Conservation (phyloP, 768 basidiomycete species). For the Leccinum obscurum region DNA sequence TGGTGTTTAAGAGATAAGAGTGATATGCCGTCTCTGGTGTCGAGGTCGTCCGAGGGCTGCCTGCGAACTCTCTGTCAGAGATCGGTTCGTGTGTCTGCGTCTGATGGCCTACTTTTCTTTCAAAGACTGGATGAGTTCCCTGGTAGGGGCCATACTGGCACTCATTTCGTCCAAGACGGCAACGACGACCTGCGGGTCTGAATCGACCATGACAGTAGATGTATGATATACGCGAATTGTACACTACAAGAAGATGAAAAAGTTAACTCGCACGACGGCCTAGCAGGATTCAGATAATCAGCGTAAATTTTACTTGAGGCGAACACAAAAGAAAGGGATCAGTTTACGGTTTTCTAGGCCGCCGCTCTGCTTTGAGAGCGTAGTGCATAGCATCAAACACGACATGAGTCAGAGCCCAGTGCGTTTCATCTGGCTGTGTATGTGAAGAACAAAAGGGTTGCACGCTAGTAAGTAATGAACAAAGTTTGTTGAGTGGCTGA, state of each 20-base stretch:
- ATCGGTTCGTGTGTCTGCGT: neutral
- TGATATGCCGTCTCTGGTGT: conserved; percentile 82
- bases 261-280: conserved; percentile 1
- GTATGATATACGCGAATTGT: conserved; percentile 4
- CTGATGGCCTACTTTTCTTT: conserved; percentile 49
- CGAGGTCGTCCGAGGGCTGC: conserved; percentile 36
- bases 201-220: conserved; percentile 19
- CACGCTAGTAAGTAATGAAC: neutral
- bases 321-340: conserved; percentile 30
- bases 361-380: conserved; percentile 46
- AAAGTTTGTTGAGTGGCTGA: neutral
- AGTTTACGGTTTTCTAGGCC: conserved; percentile 69
- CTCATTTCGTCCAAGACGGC: conserved; percentile 55
- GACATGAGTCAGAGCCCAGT: conserved; percentile 57
- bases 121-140: conserved; percentile 54
- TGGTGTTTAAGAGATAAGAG: conserved; percentile 88
- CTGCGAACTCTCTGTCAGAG: conserved; percentile 27
- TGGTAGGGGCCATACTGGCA: conserved; percentile 57
- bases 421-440: conserved; percentile 48
- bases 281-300: conserved; percentile 8
- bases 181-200: conserved; percentile 18
- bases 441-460: neutral
- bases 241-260: neutral
- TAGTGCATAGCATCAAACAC: conserved; percentile 51
- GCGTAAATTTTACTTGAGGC: neutral